Evolutionary conservation across 345 rosid genomes (phyloP), one percentile per base, ranked within the genome.

Genomic region (Camelina hispida): DNA sequence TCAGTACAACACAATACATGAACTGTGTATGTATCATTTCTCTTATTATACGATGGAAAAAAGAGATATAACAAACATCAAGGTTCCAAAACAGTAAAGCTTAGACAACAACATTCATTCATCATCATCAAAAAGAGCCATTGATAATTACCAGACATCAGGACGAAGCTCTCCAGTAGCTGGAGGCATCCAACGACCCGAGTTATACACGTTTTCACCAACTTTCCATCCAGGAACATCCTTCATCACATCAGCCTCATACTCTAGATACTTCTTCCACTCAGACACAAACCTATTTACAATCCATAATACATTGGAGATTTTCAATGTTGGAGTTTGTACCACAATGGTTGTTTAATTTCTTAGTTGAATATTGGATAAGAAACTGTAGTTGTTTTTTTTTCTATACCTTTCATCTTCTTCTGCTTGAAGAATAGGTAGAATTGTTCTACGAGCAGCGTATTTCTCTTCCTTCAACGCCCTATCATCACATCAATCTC

Each of bases 161-260:
- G 99, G 94, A 58, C 99, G 99, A 73, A 96, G 93, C 86, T 92
- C 99, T 4, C 99, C 99, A 2, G 87, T 88, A 51, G 99, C 88
- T 22, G 99, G 98, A 18, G 99, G 99, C 93, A 93, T 89, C 99
- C 99, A 96, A 77, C 78, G 89, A 66, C 98, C 95, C n/a, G 99
- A 91, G 78, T 95, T 85, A 65, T 95, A 95, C 7, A 95, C 98
- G 66, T 69, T 95, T 83, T 88, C 97, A 14, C 99, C 99, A 1
- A 95, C 99, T 76, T 90, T 93, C 99, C 99, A 95, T 37, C 98
- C 99, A 42, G 98, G 96, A 44, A 95, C 98, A 66, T 95, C 98
- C 83, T 90, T 95, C 99, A 95, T 95, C 46, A 93, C 97, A 57
- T 93, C 99, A 10, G 99, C 96, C 82, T 95, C 99, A 18, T 95